Percentiles rank a stretch among this genome's conserved stretches.
phyloP scores from a whole-genome alignment of 257 asterid genomes.

The Solanum peruvianum region DNA sequence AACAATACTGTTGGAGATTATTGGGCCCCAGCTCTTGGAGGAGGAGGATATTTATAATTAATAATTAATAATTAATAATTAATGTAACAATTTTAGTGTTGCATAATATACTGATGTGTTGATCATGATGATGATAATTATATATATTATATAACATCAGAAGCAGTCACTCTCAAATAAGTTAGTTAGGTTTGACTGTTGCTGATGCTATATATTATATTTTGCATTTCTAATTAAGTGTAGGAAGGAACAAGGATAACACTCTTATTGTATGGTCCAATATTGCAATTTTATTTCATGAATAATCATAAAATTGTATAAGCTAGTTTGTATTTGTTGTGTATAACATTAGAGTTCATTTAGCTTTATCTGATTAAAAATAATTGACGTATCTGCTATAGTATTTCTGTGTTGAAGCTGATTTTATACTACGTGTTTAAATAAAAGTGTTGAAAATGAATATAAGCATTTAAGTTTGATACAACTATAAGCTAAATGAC shows the following conservation, averaged over 20 bases:
- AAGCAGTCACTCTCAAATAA: constrained; percentile 18
- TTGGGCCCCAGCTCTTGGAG: constrained; percentile 33
- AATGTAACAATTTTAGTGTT: background rate
- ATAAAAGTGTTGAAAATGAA: background rate
- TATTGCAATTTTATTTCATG: background rate
- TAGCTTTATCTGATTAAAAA: background rate
- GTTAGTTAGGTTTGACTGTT: constrained; percentile 11
- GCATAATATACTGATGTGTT: background rate
- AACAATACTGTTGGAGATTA: constrained; percentile 30
- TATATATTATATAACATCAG: constrained; percentile 16
- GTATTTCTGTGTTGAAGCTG: background rate
- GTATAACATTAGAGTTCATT: background rate
- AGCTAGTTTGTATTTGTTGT: background rate
- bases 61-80: background rate
- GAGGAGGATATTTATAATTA: constrained; percentile 31
- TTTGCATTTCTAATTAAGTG: background rate
- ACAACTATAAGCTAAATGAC: background rate
- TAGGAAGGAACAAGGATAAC: background rate
- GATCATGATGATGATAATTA: background rate
- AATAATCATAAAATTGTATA: background rate
- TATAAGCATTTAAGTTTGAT: background rate
- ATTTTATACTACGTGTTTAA: background rate
- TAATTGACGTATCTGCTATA: background rate
- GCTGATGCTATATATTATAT: constrained; percentile 13
- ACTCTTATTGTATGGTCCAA: background rate